Evolutionary conservation across 495 filamentous ascomycete genomes (phyloP), one percentile per base, ranked within the genome.

Genomic region (Entonaema liquescens): DNA sequence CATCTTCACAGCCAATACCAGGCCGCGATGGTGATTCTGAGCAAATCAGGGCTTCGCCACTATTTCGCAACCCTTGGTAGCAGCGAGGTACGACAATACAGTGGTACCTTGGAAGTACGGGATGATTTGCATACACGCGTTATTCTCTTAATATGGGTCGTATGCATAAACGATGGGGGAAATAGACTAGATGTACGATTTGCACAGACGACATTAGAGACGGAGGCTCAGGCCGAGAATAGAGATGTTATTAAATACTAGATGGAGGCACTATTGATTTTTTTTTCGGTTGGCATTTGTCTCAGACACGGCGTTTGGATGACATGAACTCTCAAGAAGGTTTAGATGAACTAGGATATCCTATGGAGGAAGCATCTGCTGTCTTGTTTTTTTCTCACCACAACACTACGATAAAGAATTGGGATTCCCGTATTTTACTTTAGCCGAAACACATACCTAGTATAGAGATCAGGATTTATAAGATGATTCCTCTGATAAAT

Each of bases 101-200:
- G 12, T 67, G 65, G 72, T 68, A 76, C 36, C 62, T 72, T 5
- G 68, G 73, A 25, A 74, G 65, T 57, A 77, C 67, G 9, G 72
- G 72, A 52, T 74, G 52, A 72, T 13, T 36, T 31, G 12, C 4
- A 50, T 66, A n/a, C 13, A 2, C n/a, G 9, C 21, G 4, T 17
- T 40, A 0, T 56, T 61, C 19, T 53, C 0, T 38, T 15, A 59
- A 7, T 26, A 12, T 25, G 15, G 12, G 23, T 19, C 2, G n/a
- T 3, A 54, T 19, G 21, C 53, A 13, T 15, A 53, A 36, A 19
- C 8, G n/a, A 33, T 21, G 38, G 25, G 21, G n/a, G 19, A n/a
- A 53, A 5, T 57, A 62, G 40, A 62, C n/a, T 56, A 65, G 62
- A 47, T 21, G 6, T 36, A 31, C 56, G 38, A 35, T 47, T 47